A percentile compares a stretch with the other conserved stretches of the same genome.
These are phyloP conservation scores for Marasmius tenuissimus DNA, from an alignment of 1,284 basidiomycete species.

Conservation along the genomic window DNA sequence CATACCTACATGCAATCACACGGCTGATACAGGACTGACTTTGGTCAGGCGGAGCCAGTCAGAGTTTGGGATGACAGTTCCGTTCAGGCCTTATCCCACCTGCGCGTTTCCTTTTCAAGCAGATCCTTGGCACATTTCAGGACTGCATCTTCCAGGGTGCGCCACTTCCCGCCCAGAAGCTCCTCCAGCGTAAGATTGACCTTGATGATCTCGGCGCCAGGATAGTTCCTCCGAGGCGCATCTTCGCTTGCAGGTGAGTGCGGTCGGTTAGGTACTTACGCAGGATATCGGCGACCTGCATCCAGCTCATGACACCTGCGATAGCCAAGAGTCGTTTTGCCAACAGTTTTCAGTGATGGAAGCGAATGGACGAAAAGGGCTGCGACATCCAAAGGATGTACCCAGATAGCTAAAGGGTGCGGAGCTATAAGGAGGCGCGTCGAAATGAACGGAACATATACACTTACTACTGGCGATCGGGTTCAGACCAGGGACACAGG, in stretches of 20 bases:
- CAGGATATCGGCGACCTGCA: background rate
- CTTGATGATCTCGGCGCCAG: background rate
- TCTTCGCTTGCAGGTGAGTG: background rate
- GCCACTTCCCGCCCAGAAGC: background rate
- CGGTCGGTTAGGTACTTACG: background rate
- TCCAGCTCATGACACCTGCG: background rate
- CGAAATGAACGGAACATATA: too few relatives aligned
- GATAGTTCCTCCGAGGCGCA: background rate
- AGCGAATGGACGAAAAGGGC: background rate
- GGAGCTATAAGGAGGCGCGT: too few relatives aligned
- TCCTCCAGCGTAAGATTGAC: background rate
- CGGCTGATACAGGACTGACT: too few relatives aligned
- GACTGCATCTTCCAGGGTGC: background rate
- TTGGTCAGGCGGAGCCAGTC: too few relatives aligned
- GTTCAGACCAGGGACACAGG: background rate
- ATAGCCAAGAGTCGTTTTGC: background rate
- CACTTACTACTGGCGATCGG: background rate
- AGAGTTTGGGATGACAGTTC: too few relatives aligned
- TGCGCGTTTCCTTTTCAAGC: background rate
- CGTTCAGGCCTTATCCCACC: background rate
- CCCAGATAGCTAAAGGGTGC: background rate
- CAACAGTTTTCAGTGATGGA: background rate
- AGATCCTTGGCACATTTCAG: background rate
- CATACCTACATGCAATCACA: too few relatives aligned
- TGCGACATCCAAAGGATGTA: background rate